A percentile compares a stretch with the other conserved stretches of the same genome.
Conservation (phyloP, 768 basidiomycete species). For the Lentinula raphanica region DNA sequence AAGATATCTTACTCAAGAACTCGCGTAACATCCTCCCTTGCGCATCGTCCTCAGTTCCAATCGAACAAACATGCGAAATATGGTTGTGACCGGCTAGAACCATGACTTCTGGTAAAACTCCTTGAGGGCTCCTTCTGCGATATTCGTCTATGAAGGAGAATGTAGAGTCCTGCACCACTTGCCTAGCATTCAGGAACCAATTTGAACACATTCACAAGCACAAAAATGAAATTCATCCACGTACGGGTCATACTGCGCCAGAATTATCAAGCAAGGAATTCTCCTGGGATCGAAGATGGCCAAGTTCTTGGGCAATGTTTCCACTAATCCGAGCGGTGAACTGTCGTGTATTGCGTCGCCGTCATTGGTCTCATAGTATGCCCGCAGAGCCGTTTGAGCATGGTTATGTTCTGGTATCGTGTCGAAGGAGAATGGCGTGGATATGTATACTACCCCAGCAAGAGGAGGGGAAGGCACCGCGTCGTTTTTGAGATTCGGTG, state of each 20-base stretch:
- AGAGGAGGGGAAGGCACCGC: background rate
- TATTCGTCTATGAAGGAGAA: background rate
- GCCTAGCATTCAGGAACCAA: background rate
- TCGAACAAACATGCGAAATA: background rate
- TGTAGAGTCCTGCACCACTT: background rate
- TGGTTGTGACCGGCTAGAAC: background rate
- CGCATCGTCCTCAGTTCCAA: constrained; percentile 1
- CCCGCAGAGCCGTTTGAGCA: background rate
- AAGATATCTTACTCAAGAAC: background rate
- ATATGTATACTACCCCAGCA: background rate
- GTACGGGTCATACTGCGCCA: constrained; percentile 4
- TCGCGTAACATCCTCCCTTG: background rate
- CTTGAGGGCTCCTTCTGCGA: background rate
- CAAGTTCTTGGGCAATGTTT: background rate
- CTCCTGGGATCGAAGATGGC: background rate
- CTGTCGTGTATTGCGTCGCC: background rate
- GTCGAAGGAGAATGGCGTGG: background rate
- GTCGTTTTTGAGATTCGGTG: background rate
- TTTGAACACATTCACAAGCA: background rate
- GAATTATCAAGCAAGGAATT: background rate
- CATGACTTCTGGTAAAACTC: background rate
- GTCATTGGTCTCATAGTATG: background rate
- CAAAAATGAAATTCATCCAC: background rate
- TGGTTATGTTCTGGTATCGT: background rate
- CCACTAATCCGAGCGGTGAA: background rate